phyloP scores from a whole-genome alignment of 2,329 filamentous ascomycete genomes.

The Drechslerella coelobrocha region DNA sequence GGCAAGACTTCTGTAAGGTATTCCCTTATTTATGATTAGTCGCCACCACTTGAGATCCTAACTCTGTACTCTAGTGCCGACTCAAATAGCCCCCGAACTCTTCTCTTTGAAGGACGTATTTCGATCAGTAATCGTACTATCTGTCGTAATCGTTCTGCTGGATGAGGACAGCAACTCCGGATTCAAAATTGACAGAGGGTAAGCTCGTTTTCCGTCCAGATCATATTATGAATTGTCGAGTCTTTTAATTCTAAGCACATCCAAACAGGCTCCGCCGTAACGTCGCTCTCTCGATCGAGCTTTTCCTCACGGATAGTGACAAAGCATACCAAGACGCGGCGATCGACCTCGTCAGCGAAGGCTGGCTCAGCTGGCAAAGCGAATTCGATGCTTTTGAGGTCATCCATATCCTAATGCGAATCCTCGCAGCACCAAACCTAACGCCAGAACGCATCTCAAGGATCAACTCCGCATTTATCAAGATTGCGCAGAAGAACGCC shows the following conservation, averaged over 20 bases:
- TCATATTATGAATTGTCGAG: too few species aligned
- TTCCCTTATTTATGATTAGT: too few species aligned
- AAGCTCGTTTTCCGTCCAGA: background rate
- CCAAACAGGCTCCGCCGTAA: slow-evolving; percentile 51
- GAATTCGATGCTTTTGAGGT: slow-evolving; percentile 53
- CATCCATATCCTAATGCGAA: slow-evolving; percentile 54
- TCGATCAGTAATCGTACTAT: slow-evolving; percentile 52
- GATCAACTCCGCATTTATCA: slow-evolving; percentile 49
- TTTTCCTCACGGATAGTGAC: slow-evolving; percentile 53
- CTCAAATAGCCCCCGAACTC: slow-evolving; percentile 53
- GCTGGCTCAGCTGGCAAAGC: slow-evolving; percentile 53
- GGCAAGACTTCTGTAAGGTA: slow-evolving; percentile 52
- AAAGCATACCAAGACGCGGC: slow-evolving; percentile 53
- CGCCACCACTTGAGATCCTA: background rate
- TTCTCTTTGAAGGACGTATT: slow-evolving; percentile 53
- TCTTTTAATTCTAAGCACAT: slow-evolving; percentile 8
- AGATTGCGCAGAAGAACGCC: slow-evolving; percentile 53
- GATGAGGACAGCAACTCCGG: slow-evolving; percentile 47
- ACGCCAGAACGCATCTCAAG: slow-evolving; percentile 31
- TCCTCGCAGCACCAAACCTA: slow-evolving; percentile 51
- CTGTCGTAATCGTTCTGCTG: slow-evolving; percentile 50
- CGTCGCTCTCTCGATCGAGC: slow-evolving; percentile 53
- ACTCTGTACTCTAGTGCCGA: slow-evolving; percentile 48
- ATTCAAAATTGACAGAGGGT: slow-evolving; percentile 47
- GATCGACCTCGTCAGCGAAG: slow-evolving; percentile 54